Evolutionary conservation across 768 basidiomycete genomes (phyloP).

Genomic region (Lentinus tigrinus): DNA sequence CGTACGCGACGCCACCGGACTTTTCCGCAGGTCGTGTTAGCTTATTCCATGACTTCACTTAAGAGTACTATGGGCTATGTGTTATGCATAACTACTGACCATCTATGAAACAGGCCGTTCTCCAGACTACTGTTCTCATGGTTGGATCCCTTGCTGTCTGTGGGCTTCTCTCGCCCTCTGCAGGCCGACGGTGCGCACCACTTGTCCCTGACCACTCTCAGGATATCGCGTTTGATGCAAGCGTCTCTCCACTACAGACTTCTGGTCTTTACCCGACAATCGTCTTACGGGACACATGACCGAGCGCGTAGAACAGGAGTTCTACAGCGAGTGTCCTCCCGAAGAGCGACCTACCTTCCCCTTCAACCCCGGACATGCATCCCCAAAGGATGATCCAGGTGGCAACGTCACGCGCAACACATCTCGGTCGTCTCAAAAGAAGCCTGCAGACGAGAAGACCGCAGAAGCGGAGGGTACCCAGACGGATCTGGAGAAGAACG

Average conservation of each 20-base stretch:
- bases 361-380: neutral
- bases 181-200: slow-evolving; percentile 52
- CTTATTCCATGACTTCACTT: too few species aligned
- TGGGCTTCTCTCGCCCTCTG: slow-evolving; percentile 58
- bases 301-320: slow-evolving; percentile 43
- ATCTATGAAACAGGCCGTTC: slow-evolving; percentile 32
- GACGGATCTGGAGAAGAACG: neutral
- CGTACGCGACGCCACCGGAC: neutral
- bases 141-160: slow-evolving; percentile 52
- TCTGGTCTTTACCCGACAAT: slow-evolving; percentile 48
- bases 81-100: neutral
- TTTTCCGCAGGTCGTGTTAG: neutral
- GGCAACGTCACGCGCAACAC: neutral
- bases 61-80: too few species aligned
- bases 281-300: slow-evolving; percentile 40
- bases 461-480: neutral
- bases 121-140: slow-evolving; percentile 51
- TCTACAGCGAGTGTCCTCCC: slow-evolving; percentile 50
- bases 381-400: neutral
- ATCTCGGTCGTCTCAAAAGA: neutral
- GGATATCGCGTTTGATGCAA: neutral
- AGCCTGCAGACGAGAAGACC: neutral
- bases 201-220: too few species aligned
- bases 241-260: slow-evolving; percentile 34
- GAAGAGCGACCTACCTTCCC: slow-evolving; percentile 40